Base-by-base conservation (phyloP, 768 basidiomycete genomes). In the Exsudoporus frostii region DNA sequence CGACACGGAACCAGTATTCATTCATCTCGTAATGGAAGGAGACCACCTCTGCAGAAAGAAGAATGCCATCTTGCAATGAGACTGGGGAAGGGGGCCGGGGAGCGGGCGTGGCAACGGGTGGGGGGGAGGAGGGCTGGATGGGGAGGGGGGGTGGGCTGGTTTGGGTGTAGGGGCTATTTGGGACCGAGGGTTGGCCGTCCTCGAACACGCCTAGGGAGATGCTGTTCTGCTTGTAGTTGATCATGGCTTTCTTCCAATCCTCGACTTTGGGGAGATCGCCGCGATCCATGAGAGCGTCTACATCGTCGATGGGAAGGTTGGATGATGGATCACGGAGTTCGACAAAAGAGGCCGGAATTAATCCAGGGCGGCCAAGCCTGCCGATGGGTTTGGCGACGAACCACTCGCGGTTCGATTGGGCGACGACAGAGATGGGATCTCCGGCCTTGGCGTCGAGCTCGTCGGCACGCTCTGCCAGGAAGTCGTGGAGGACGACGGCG, bases 341-440 rank as follows among this genome's bases (percentile, higher is more conserved):
- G 61, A 99, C 96, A 68, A 98, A 98, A 2, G 96, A 85, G 47
- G 93, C 95, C 7, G 97, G 97, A 53, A 99, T 98, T 52, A 99
- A 80, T 46, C 97, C 97, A 0, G 97, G 97, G 49, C 95, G 88
- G 29, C 97, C 96, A 19, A 99, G 82, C 50, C 84, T 81, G 37
- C 94, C 93, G 63, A 99, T 99, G 13, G 96, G 93, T 72, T 99
- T 99, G 25, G 97, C 97, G 44, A 99, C 97, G 70, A 98, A 98
- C 97, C 97, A 99, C 70, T 99, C 97, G 58, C 93, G 92, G 66
- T 98, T 99, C n/a, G 95, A 98, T 70, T 98, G 97, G 0, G 97
- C 97, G 51, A 98, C 97, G 55, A 99, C 92, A 17, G 95, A 90
- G 66, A 99, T 91, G 8, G 91, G 80, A 64, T 99, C 97, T 33